Base-by-base conservation (phyloP, 2,329 filamentous ascomycete species). In the Calonectria crousiana region DNA sequence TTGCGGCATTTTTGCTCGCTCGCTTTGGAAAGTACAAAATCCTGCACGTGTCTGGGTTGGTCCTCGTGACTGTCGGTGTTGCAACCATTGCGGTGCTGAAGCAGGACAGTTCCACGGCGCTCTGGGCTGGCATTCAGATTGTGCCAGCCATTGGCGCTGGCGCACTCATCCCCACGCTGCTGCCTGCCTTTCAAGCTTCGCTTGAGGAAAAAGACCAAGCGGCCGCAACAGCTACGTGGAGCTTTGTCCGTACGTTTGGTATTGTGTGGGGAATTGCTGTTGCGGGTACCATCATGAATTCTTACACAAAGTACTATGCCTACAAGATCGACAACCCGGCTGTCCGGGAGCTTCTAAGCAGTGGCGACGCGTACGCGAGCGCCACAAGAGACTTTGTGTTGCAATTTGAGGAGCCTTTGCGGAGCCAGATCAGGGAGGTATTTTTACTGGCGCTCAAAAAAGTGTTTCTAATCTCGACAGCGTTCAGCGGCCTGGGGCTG, bases 231-330 rank as follows among this genome's bases (percentile, higher is more conserved):
- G 82, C 82, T 0, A 85, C 84, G 28, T 87, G 84, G 81, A 76
- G 79, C 0, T 90, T 89, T 69, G 81, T 87, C 51, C 84, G 88
- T 8, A 83, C 80, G 5, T 84, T 89, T 11, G 88, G 88, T 0
- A 74, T 81, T 8, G 83, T 87, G 4, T 85, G 88, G 77, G 87
- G 88, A 11, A 84, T 89, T 1, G 83, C 87, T 0, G 83, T 90
- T 8, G 85, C 86, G 0, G 84, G 84, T 0, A 78, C 82, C 0
- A 82, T 88, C n/a, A 88, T 88, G 76, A 83, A 84, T 69, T 79
- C 78, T 0, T 78, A 78, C 16, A 76, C 73, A 6, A 72, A 76
- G 14, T 67, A 65, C 36, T 78, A 76, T 28, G 77, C 79, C 0
- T 32, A 76, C n/a, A 71, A 67, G 26, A 76, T 83, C n/a, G 69